Conservation (phyloP, 108 stramenopile species). For the Skeletonema costatum region DNA sequence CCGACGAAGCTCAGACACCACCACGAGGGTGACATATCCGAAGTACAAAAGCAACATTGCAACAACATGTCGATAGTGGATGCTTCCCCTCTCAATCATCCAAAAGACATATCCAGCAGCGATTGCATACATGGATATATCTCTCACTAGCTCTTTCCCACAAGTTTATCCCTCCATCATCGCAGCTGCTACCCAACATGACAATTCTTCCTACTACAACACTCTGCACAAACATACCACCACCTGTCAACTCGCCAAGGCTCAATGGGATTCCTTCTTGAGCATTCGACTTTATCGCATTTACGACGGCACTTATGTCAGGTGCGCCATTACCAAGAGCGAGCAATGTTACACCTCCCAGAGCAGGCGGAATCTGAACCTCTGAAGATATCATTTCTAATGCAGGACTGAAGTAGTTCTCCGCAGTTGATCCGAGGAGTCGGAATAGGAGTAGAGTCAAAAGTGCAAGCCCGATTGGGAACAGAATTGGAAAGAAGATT, state of each 20-base stretch:
- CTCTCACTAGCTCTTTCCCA: slow-evolving; percentile 46
- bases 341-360: slow-evolving; percentile 78
- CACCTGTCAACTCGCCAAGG: slow-evolving; percentile 76
- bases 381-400: slow-evolving; percentile 53
- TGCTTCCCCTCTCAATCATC: slow-evolving; percentile 14
- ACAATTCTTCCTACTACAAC: slow-evolving; percentile 60
- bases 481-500: slow-evolving; percentile 12
- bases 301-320: slow-evolving; percentile 62
- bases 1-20: slow-evolving; percentile 33
- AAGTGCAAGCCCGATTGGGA: slow-evolving; percentile 8
- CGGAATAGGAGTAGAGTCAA: slow-evolving; percentile 31
- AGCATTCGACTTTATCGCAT: slow-evolving; percentile 32
- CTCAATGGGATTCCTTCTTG: slow-evolving; percentile 45
- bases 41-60: slow-evolving; percentile 32
- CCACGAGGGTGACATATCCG: slow-evolving; percentile 34
- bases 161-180: slow-evolving; percentile 13
- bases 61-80: slow-evolving; percentile 15
- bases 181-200: slow-evolving; percentile 15
- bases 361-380: slow-evolving; percentile 56
- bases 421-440: slow-evolving; percentile 68
- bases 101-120: slow-evolving; percentile 25
- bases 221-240: slow-evolving; percentile 63
- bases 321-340: slow-evolving; percentile 82
- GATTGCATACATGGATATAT: slow-evolving; percentile 33
- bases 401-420: slow-evolving; percentile 74